Conservation (phyloP, 257 asterid genomes). For the Solanum pennellii region DNA sequence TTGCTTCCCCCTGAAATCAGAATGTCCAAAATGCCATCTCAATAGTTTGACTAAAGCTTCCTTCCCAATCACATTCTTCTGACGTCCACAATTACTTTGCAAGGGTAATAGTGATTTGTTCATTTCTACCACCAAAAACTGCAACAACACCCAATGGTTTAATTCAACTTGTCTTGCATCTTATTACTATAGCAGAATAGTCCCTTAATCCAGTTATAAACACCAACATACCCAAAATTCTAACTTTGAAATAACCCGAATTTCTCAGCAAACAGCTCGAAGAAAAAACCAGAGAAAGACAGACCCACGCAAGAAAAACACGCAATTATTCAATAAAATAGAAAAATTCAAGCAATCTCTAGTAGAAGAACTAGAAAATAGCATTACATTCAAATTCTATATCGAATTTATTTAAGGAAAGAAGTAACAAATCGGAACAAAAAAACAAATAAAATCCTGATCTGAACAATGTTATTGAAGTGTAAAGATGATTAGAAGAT, state of each 20-base stretch:
- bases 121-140: conserved; percentile 23
- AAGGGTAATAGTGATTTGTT: conserved; percentile 65
- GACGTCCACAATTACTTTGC: conserved; percentile 42
- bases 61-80: conserved; percentile 45
- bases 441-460: neutral
- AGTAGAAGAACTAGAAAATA: neutral
- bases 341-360: neutral
- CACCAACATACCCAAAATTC: neutral
- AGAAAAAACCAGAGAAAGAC: neutral
- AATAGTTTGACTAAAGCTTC: conserved; percentile 82
- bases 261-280: neutral
- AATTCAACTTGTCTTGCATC: neutral
- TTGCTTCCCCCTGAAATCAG: conserved; percentile 82
- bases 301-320: neutral
- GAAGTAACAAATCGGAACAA: neutral
- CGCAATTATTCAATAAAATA: neutral
- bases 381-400: neutral
- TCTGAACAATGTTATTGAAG: neutral
- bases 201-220: neutral
- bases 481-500: neutral
- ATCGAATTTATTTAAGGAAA: neutral
- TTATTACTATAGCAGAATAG: neutral
- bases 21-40: conserved; percentile 94
- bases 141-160: neutral
- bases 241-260: neutral